phyloP scores from a whole-genome alignment of 805 yeast species.

The Cyberlindnera americana region DNA sequence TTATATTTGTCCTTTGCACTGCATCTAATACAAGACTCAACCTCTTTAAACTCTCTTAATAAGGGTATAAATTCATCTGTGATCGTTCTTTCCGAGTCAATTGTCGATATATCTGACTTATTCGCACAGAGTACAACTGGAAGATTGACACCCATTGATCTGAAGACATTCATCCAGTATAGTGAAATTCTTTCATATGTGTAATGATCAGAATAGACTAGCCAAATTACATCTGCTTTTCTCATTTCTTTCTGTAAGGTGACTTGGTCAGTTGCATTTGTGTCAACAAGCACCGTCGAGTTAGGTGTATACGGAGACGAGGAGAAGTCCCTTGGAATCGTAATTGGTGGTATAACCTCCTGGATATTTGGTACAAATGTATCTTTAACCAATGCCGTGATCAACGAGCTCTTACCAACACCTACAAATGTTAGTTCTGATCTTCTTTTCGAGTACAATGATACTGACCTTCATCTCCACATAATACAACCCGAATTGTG shows the following conservation, averaged over 20 bases:
- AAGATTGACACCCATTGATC: slow-evolving; percentile 89
- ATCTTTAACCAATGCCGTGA: slow-evolving; percentile 79
- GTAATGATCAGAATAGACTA: slow-evolving; percentile 91
- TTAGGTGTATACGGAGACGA: slow-evolving; percentile 56
- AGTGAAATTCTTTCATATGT: slow-evolving; percentile 89
- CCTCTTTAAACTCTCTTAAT: slow-evolving; percentile 86
- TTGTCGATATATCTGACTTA: slow-evolving; percentile 52
- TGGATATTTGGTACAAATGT: slow-evolving; percentile 74
- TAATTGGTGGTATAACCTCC: slow-evolving; percentile 76
- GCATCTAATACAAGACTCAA: slow-evolving; percentile 86
- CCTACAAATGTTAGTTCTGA: slow-evolving; percentile 21
- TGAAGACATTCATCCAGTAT: slow-evolving; percentile 91
- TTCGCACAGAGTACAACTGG: slow-evolving; percentile 92
- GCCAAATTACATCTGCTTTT: slow-evolving; percentile 86
- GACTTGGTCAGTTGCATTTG: slow-evolving; percentile 61
- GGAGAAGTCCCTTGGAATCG: slow-evolving; percentile 71
- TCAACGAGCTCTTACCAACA: slow-evolving; percentile 78
- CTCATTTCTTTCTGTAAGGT: slow-evolving; percentile 69
- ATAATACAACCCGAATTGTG: slow-evolving; percentile 75
- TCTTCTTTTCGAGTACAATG: background rate
- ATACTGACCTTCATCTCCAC: slow-evolving; percentile 81
- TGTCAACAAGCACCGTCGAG: slow-evolving; percentile 75
- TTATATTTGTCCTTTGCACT: slow-evolving; percentile 82
- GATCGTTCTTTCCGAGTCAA: slow-evolving; percentile 44
- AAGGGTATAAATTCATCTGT: slow-evolving; percentile 84